Percentiles rank a stretch among this genome's conserved stretches.
Conservation (phyloP, 306 rosid genomes). For the Cucurbita pepo region DNA sequence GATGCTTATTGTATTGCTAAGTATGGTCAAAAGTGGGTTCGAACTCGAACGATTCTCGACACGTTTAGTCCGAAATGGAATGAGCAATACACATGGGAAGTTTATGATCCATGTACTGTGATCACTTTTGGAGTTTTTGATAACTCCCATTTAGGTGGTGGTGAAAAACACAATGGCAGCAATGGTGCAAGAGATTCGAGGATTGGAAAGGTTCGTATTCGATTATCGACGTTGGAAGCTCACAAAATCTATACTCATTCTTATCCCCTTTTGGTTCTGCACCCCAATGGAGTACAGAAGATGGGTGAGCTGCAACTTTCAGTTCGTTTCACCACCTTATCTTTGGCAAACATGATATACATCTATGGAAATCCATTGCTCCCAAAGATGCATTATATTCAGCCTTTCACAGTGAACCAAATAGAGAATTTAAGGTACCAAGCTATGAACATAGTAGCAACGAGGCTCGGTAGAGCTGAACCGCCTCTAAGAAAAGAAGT, state of each 20-base stretch:
- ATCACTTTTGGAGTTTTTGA: slow-evolving; percentile 72
- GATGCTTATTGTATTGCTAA: slow-evolving; percentile 82
- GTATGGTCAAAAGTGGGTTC: slow-evolving; percentile 89
- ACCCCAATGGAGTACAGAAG: slow-evolving; percentile 78
- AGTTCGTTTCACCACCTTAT: slow-evolving; percentile 68
- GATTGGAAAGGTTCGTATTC: slow-evolving; percentile 83
- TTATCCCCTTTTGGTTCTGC: slow-evolving; percentile 67
- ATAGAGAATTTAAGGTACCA: slow-evolving; percentile 70
- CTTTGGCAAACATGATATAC: slow-evolving; percentile 55
- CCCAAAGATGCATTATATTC: slow-evolving; percentile 90
- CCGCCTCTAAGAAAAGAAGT: slow-evolving; percentile 85
- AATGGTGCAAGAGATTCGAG: slow-evolving; percentile 38
- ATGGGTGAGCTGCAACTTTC: slow-evolving; percentile 92
- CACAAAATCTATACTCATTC: slow-evolving; percentile 52
- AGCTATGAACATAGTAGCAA: slow-evolving; percentile 79
- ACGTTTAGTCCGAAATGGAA: slow-evolving; percentile 77
- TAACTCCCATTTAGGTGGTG: slow-evolving; percentile 61
- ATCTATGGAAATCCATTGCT: slow-evolving; percentile 76
- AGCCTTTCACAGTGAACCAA: slow-evolving; percentile 82
- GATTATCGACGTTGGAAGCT: slow-evolving; percentile 81
- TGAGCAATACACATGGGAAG: slow-evolving; percentile 95
- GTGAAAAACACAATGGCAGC: slow-evolving; percentile 26
- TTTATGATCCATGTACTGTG: slow-evolving; percentile 87
- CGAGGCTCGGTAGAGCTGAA: slow-evolving; percentile 71
- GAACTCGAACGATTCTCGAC: slow-evolving; percentile 79